phyloP scores from a whole-genome alignment of 768 basidiomycete genomes.

The Rhodotorula toruloides region DNA sequence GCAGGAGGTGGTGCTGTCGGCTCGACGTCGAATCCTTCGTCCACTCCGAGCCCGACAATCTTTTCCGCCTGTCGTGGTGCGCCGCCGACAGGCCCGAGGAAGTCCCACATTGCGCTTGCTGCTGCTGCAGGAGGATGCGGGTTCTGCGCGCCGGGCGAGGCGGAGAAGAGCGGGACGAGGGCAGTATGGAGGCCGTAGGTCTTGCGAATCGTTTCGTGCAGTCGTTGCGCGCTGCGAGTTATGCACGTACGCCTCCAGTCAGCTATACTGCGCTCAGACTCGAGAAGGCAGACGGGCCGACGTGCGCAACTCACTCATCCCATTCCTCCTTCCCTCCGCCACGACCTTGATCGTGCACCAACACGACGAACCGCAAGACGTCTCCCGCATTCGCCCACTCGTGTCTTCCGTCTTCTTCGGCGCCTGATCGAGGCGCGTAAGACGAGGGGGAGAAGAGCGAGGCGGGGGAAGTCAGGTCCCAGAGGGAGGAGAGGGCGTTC shows the following conservation, averaged over 20 bases:
- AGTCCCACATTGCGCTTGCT: background rate
- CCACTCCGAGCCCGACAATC: constrained; percentile 4
- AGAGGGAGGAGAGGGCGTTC: constrained; percentile 42
- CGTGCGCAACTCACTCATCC: constrained; percentile 15
- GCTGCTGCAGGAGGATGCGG: background rate
- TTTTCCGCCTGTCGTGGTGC: background rate
- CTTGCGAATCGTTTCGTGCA: constrained; percentile 35
- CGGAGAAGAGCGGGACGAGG: constrained; percentile 23
- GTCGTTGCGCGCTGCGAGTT: constrained; percentile 4
- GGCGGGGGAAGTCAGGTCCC: constrained; percentile 36
- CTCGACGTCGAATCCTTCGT: background rate
- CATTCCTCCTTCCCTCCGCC: background rate
- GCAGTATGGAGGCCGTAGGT: constrained; percentile 32
- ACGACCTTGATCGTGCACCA: constrained; percentile 41
- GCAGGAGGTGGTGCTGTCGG: background rate
- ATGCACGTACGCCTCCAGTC: background rate
- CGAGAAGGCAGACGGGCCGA: background rate
- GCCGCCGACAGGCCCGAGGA: background rate
- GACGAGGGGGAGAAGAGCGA: constrained; percentile 23
- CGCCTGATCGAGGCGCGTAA: constrained; percentile 6
- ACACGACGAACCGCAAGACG: constrained; percentile 42
- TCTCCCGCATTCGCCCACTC: constrained; percentile 41
- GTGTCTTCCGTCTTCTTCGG: constrained; percentile 7
- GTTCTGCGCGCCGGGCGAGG: background rate
- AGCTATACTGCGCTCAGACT: too few relatives aligned